Evolutionary conservation across 805 yeast species (phyloP), one percentile per base, ranked within the genome.

Genomic region (Suhomyces pyralidae): DNA sequence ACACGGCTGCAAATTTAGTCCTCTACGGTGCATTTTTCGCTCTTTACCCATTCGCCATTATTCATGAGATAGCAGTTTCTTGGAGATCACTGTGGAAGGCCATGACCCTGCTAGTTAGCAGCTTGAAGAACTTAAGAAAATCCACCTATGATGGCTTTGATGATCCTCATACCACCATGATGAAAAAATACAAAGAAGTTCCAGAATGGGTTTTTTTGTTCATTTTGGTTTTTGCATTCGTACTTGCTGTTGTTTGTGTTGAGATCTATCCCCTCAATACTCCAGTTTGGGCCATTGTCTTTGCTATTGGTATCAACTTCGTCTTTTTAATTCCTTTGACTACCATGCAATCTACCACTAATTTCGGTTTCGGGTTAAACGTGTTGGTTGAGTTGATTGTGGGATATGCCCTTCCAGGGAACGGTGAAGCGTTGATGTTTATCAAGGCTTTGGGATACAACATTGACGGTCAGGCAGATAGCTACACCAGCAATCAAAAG

Each of bases 241-340:
- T 54, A 3, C 58, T 62, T 43, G 74, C 71, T 3, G 62, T 71
- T 14, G 40, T 64, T 2, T 68, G 73, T 50, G 71, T 68, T 10
- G 45, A 59, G 47, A 48, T 68, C 10, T 71, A 64, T 44, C 76
- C 76, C 3, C 70, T 68, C 3, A 69, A 81, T 48, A 80, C 86
- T 5, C 86, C 86, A 19, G 81, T 82, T 17, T 83, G 87, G 86
- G 78, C 81, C 30, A 69, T 83, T 42, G 77, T 82, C 68, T 75
- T 83, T 55, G 75, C 81, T 4, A 58, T 81, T 36, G 83, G 73
- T 19, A 68, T 83, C 42, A 81, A 81, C 55, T 66, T 77, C 42
- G 67, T 78, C 5, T 81, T 82, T 55, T 68, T 81, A 56, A 48
- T 62, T 49, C 66, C 66, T 2, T 51, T 61, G 20, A 51, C 56